phyloP scores from a whole-genome alignment of 805 yeast species.

The Zygotorulaspora chibaensis region DNA sequence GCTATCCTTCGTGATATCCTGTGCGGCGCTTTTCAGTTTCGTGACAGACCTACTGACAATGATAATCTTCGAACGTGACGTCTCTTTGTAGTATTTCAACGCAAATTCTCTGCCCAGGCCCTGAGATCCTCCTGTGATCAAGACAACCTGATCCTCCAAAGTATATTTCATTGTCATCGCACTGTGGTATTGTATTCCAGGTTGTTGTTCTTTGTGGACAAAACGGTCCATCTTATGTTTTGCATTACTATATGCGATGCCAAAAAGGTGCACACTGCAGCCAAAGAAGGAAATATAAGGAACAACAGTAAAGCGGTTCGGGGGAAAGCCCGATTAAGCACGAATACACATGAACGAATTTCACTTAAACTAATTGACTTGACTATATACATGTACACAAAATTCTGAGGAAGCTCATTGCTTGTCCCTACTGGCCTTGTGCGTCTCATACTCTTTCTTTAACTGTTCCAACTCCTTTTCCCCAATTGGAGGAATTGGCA shows the following conservation, averaged over 20 bases:
- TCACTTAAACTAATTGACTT: background rate
- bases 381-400: background rate
- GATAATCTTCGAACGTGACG: conserved; percentile 57
- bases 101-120: conserved; percentile 87
- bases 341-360: too few relatives aligned
- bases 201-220: background rate
- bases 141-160: conserved; percentile 50
- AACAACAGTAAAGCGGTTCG: too few relatives aligned
- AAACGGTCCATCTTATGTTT: background rate
- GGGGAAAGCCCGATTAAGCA: too few relatives aligned
- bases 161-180: conserved; percentile 16
- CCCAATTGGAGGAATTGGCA: conserved; percentile 89
- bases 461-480: conserved; percentile 71
- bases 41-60: conserved; percentile 73
- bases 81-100: conserved; percentile 40
- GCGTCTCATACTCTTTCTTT: conserved; percentile 63
- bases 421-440: conserved; percentile 22
- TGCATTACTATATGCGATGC: too few relatives aligned
- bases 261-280: too few relatives aligned
- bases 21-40: conserved; percentile 50
- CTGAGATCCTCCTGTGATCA: conserved; percentile 92
- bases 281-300: too few relatives aligned
- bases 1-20: conserved; percentile 34
- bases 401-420: background rate
- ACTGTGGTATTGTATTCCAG: background rate